A percentile compares a stretch with the other conserved stretches of the same genome.
Evolutionary conservation across 192 early-diverging fungal genomes (phyloP).

Genomic region (Lunasporangiospora selenospora): DNA sequence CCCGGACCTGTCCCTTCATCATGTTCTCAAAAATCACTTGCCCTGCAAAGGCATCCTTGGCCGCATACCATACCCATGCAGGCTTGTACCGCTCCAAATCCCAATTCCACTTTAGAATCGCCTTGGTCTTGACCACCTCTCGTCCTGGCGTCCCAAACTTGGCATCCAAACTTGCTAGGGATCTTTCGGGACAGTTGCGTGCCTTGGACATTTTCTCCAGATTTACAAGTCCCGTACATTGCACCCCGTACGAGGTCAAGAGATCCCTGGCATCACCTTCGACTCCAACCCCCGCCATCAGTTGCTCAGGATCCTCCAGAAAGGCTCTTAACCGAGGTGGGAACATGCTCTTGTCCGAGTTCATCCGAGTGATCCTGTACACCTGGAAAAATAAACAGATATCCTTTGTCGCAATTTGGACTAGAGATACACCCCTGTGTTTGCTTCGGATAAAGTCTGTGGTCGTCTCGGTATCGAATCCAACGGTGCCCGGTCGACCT

Average conservation of each 20-base stretch:
- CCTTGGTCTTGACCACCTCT: conserved; percentile 46
- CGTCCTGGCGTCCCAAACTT: conserved; percentile 49
- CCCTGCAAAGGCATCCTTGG: conserved; percentile 51
- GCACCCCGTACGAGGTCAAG: conserved; percentile 12
- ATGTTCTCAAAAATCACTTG: conserved; percentile 45
- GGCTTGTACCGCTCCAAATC: conserved; percentile 14
- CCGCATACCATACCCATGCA: conserved; percentile 41
- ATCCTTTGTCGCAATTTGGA: conserved; percentile 51
- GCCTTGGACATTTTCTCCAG: conserved; percentile 36
- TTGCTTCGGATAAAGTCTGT: conserved; percentile 8
- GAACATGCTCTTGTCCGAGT: conserved; percentile 14
- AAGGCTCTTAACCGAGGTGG: conserved; percentile 38
- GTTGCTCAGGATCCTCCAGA: conserved; percentile 25
- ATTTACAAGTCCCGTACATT: conserved; percentile 35
- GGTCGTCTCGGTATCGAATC: conserved; percentile 55
- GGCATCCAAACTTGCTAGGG: conserved; percentile 35
- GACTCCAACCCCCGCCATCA: conserved; percentile 43
- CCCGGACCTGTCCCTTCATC: conserved; percentile 6
- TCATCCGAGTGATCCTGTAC: conserved; percentile 23
- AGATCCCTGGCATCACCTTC: conserved; percentile 26
- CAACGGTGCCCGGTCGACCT: conserved; percentile 26
- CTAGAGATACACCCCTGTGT: conserved; percentile 24
- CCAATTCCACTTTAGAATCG: conserved; percentile 48
- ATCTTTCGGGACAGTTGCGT: conserved; percentile 13
- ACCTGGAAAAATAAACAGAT: conserved; percentile 53